Evolutionary conservation across 2,329 filamentous ascomycete genomes (phyloP).

Genomic region (Fusarium sp.): DNA sequence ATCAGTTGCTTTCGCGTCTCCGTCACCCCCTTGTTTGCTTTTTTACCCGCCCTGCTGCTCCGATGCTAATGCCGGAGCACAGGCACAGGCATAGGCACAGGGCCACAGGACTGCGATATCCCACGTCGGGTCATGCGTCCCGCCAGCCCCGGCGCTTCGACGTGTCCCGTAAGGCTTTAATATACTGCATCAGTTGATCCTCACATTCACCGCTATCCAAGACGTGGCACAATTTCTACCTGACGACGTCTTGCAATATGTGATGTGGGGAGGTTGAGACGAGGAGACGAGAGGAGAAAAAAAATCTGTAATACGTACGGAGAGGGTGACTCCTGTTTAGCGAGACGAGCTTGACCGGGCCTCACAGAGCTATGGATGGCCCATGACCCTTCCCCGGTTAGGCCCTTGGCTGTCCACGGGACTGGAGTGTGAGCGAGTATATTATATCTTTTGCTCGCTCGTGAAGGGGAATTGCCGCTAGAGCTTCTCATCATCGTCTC

Average conservation of each 20-base stretch:
- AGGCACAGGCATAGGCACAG: neutral
- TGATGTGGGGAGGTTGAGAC: conserved; percentile 2
- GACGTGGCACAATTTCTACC: neutral
- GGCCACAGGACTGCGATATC: neutral
- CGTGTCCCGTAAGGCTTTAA: neutral
- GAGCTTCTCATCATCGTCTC: neutral
- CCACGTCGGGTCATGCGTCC: neutral
- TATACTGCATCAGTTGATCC: conserved; percentile 3
- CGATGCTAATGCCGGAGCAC: neutral
- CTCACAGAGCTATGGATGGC: neutral
- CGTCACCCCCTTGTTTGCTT: neutral
- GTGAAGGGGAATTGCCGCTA: neutral
- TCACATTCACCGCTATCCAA: conserved; percentile 1
- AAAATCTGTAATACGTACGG: neutral
- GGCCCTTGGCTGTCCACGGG: neutral
- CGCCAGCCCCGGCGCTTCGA: neutral
- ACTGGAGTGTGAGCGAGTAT: neutral
- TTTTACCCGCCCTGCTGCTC: neutral
- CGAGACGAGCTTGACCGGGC: conserved; percentile 1
- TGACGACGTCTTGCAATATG: neutral
- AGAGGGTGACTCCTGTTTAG: neutral
- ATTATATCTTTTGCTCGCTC: neutral
- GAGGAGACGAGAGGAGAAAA: neutral
- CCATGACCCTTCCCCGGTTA: neutral
- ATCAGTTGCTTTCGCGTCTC: neutral